Evolutionary conservation across 208 protist genomes (phyloP).

Genomic region (Trichomonas tenax): DNA sequence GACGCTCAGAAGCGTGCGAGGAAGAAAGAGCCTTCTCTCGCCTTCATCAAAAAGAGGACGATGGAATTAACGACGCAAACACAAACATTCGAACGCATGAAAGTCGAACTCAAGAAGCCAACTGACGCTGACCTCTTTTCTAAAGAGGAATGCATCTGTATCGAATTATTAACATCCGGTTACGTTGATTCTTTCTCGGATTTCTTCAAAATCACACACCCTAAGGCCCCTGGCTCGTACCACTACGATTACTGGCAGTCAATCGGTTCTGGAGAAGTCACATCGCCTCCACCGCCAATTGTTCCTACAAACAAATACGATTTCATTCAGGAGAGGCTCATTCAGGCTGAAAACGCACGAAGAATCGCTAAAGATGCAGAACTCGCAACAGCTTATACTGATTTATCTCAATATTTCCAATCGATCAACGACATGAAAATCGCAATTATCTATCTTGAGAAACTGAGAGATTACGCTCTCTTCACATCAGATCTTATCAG

Average conservation of each 20-base stretch:
- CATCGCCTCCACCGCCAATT: not conserved
- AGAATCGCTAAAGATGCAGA: not conserved
- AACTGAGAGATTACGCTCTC: not conserved
- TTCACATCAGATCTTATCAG: not conserved
- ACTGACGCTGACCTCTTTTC: not conserved
- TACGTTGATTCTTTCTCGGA: slow-evolving; percentile 17
- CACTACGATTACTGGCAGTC: not conserved
- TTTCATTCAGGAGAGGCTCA: not conserved
- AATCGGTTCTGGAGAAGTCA: too few relatives aligned
- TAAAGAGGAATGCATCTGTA: not conserved
- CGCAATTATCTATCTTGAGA: slow-evolving; percentile 7
- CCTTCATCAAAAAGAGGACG: not conserved
- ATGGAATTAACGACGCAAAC: not conserved
- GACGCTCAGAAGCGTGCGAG: slow-evolving; percentile 10
- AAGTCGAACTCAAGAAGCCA: not conserved
- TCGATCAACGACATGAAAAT: slow-evolving; percentile 19
- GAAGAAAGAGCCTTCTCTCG: not conserved
- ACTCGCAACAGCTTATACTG: not conserved
- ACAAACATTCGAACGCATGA: not conserved
- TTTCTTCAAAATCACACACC: slow-evolving; percentile 13
- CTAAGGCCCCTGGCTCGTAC: not conserved
- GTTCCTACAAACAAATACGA: not conserved
- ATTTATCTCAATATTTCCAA: slow-evolving; percentile 25
- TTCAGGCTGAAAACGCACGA: not conserved
- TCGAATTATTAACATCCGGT: not conserved